These are phyloP conservation scores for Stylosanthes scabra DNA, from an alignment of 331 rosid species.

Conservation along the genomic window DNA sequence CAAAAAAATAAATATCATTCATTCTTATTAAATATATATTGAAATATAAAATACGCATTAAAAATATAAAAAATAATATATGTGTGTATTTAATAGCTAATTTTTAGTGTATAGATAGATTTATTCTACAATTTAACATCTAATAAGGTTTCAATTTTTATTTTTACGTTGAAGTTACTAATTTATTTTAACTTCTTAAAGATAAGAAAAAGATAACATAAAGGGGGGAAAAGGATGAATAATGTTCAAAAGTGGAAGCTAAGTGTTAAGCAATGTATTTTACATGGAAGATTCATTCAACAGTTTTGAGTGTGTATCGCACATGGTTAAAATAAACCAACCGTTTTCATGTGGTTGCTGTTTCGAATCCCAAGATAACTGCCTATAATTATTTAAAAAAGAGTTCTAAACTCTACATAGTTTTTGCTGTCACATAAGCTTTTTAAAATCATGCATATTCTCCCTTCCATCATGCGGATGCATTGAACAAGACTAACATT, in stretches of 20 bases:
- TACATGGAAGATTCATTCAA: slow-evolving; percentile 34
- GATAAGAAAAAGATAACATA: too few species aligned
- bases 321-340: slow-evolving; percentile 36
- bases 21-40: too few species aligned
- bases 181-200: too few species aligned
- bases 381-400: not conserved
- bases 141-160: too few species aligned
- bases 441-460: not conserved
- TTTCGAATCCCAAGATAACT: slow-evolving; percentile 27
- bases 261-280: not conserved
- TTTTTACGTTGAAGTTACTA: too few species aligned
- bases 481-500: slow-evolving; percentile 13
- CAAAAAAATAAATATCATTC: too few species aligned
- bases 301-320: not conserved
- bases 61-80: too few species aligned
- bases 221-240: not conserved
- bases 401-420: not conserved
- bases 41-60: too few species aligned
- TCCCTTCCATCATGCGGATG: not conserved
- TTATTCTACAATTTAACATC: too few species aligned
- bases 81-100: too few species aligned
- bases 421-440: not conserved
- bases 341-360: slow-evolving; percentile 11
- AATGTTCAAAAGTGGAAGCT: not conserved
- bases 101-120: too few species aligned